Evolutionary conservation across 768 basidiomycete genomes (phyloP), one percentile per base, ranked within the genome.

Genomic region (Russula emetica): DNA sequence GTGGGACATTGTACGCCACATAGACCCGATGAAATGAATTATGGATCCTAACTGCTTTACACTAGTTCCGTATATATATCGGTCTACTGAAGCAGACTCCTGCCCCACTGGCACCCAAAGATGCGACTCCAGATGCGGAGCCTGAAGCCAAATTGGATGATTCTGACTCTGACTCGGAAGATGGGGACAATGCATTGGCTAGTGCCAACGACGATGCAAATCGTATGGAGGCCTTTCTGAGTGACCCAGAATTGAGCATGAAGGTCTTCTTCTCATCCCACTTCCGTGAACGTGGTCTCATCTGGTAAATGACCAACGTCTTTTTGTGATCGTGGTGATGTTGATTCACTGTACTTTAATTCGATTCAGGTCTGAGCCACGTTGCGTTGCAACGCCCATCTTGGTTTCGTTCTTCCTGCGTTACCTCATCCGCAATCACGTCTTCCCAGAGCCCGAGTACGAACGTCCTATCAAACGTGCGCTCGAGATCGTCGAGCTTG

Each of bases 261-360:
- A 83, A 78, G 60, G 78, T 89, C 22, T 92, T 90, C 73, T 76
- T 92, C 63, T 87, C 88, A 0, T 87, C 87, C 5, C 81, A 83
- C 68, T 86, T 85, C 75, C 78, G 83, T 40, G 80, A 84, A 59
- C 82, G 83, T 61, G 90, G 90, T 28, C 78, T 88, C 53, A 79
- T 85, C 60, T 90, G 86, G 89, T 88, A 60, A 40, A 32, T 13
- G 5, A 18, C 16, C 18, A 18, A 13, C 26, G n/a, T 16, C 11
- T 20, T 2, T 1, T 26, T 26, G 16, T 49, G 22, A 47, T 24
- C 10, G 24, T 13, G 34, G 63, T n/a, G 79, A 70, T 58, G 52
- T 53, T 24, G 8, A 34, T 45, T 55, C 60, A 60, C 26, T 32
- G n/a, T n/a, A 14, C 34, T 30, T 20, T 5, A 14, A 32, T 26